Base-by-base conservation (phyloP, 1,139 yeast species). In the Waltiozyma sp. region DNA sequence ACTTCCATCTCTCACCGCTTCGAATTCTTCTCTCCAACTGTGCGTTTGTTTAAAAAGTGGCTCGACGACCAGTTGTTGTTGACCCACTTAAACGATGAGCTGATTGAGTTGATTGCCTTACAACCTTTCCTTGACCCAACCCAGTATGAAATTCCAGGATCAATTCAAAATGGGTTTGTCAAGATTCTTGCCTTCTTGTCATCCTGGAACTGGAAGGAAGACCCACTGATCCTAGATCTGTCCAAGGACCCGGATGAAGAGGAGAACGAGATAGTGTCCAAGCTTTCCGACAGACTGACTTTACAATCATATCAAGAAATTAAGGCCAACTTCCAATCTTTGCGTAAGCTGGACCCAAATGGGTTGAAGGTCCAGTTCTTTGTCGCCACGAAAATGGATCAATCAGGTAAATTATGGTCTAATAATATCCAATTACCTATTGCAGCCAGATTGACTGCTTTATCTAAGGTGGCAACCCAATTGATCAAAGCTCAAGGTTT, bases 181-280 rank as follows among this genome's bases (percentile, higher is more conserved):
- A 80, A 93, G 47, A 73, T 81, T 19, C 62, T 93, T 38, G 70
- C 74, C 42, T 85, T 82, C 55, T 63, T 91, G 39, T 73, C 95
- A 15, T 65, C 65, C 38, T 93, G 98, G 98, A 89, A 91, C 60
- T 91, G 98, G 98, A 80, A 77, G 54, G 94, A 84, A 50, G 88
- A 81, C 40, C 83, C 95, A 2, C 64, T 91, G 49, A 73, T 89
- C 44, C 65, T 91, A 50, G 96, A 89, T 56, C 66, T 86, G 51
- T 70, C 74, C 16, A 79, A 77, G 45, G 69, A 70, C 43, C 70
- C 71, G 24, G 70, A 70, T 33, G 72, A 70, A 28, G 61, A 61
- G 1, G 66, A 69, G 41, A 57, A 66, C 26, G 67, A 64, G 42
- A 54, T 58, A 6, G 49, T 59, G 44, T 56, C 59, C 31, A 62